Conservation (phyloP, 371 early-diverging fungal genomes). For the Batkoa obscura region DNA sequence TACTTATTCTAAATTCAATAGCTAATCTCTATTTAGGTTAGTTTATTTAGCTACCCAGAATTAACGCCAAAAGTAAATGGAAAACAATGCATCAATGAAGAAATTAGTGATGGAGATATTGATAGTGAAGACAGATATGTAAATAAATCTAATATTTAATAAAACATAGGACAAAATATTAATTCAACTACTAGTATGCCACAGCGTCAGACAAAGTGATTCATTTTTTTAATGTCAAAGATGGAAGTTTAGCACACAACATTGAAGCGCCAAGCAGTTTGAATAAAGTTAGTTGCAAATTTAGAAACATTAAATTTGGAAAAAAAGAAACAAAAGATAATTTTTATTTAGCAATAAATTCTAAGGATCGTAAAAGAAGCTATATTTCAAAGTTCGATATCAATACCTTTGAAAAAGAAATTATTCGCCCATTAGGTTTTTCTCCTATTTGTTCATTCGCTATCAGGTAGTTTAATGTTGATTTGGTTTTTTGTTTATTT, state of each 20-base stretch:
- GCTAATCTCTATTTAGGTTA: not conserved
- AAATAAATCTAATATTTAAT: not conserved
- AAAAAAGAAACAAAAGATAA: not conserved
- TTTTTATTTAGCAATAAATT: not conserved
- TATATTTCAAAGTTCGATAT: not conserved
- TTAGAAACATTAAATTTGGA: not conserved
- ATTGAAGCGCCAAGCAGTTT: not conserved
- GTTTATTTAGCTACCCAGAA: not conserved
- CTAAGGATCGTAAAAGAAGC: not conserved
- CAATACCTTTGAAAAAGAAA: not conserved
- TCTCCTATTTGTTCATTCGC: not conserved
- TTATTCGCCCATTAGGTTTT: no score
- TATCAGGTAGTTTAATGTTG: not conserved
- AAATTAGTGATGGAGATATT: not conserved
- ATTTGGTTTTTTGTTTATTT: not conserved
- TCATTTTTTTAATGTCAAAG: not conserved
- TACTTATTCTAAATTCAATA: no score
- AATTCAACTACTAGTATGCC: not conserved
- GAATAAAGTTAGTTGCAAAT: not conserved
- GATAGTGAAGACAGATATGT: not conserved
- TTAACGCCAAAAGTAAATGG: not conserved
- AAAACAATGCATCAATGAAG: not conserved
- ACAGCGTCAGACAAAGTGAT: constrained; percentile 2
- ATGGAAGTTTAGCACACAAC: not conserved
- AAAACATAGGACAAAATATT: not conserved